Conservation (phyloP, 2,329 filamentous ascomycete genomes). For the Aspergillus uvarum region DNA sequence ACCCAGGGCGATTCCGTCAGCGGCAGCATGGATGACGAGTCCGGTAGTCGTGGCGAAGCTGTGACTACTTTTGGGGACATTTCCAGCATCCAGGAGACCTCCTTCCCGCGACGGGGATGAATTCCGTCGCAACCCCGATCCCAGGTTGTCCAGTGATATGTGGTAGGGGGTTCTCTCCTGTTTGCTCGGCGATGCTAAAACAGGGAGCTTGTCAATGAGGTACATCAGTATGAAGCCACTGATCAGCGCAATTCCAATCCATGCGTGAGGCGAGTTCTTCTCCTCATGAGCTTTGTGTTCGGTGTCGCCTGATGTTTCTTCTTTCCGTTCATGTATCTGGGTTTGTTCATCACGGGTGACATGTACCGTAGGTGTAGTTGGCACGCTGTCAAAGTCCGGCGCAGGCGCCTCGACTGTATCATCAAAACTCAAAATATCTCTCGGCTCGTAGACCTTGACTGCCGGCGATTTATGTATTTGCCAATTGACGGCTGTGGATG, state of each 20-base stretch:
- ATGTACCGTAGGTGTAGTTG: constrained; percentile 14
- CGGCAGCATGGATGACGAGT: constrained; percentile 91
- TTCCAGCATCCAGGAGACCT: constrained; percentile 35
- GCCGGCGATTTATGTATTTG: constrained; percentile 25
- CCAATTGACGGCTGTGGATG: constrained; percentile 28
- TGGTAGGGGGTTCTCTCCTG: constrained; percentile 70
- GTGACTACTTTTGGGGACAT: constrained; percentile 44
- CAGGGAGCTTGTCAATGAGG: constrained; percentile 81
- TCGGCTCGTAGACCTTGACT: constrained; percentile 1
- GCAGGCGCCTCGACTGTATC: neutral
- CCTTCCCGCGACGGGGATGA: constrained; percentile 43
- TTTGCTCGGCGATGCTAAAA: constrained; percentile 67
- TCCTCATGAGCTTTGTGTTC: constrained; percentile 40
- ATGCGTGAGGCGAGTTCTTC: constrained; percentile 63
- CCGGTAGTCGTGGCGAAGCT: constrained; percentile 82
- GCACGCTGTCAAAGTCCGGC: neutral
- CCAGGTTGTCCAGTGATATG: constrained; percentile 83
- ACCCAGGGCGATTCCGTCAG: constrained; percentile 93
- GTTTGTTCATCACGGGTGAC: constrained; percentile 25
- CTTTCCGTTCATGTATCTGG: constrained; percentile 26
- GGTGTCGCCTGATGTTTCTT: constrained; percentile 37
- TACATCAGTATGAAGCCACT: constrained; percentile 96
- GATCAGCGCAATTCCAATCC: constrained; percentile 83
- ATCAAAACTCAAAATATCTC: neutral
- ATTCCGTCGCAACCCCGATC: constrained; percentile 51